Evolutionary conservation across 1,284 basidiomycete genomes (phyloP), one percentile per base, ranked within the genome.

Genomic region (Inonotus hispidus): DNA sequence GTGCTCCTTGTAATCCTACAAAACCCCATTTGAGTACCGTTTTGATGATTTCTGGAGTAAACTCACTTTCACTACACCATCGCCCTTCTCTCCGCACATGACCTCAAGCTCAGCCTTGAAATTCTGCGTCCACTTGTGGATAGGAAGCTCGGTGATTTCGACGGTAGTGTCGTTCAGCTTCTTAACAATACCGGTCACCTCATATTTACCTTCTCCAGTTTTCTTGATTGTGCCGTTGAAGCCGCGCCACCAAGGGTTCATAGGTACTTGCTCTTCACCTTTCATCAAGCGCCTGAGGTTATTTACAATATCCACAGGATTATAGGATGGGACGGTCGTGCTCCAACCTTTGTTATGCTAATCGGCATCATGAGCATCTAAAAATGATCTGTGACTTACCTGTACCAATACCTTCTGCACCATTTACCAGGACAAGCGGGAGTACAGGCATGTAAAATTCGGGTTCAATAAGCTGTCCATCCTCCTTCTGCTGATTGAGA

Each of bases 211-310:
- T 65, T 90, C 89, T 32, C 83, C 84, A 19, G 83, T 78, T 65
- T 84, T 84, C 75, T 89, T 93, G 74, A 98, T 92, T 39, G 87
- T 81, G 29, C 96, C 96, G 71, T 88, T 84, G 75, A 95, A 99
- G 32, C 96, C 97, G 56, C 95, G 87, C 89, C 93, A 99, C 97
- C 97, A 99, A 0, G 97, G 97, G 21, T 82, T 78, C 92, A 99
- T 98, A 0, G 87, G 82, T 13, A 88, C 83, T 62, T 89, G 71
- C 66, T 95, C 92, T 74, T 98, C 92, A 45, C 86, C 90, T 0
- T 81, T 80, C 92, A 99, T 95, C 66, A 96, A 75, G 4, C 92
- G 83, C 11, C 88, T 86, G 54, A 99, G 73, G 72, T 99, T 99
- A 29, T 81, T 82, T 19, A 98, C 90, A 54, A 99, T 88, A 63